Base-by-base conservation (phyloP, 2,329 filamentous ascomycete species). In the Cordyceps tenuipes region DNA sequence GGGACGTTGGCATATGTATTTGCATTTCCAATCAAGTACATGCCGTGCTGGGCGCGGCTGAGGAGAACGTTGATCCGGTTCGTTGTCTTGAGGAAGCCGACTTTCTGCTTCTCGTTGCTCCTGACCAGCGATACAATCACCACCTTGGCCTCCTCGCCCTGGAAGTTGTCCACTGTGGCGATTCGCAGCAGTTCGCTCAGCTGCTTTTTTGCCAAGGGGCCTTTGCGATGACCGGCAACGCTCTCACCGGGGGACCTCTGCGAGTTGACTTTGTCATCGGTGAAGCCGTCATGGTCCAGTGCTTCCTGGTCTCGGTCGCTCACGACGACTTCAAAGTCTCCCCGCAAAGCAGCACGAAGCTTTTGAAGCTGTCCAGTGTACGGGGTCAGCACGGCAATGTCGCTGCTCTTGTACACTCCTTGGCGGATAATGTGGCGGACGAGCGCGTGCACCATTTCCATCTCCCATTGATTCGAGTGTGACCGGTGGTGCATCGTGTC, bases 131-230 rank as follows among this genome's bases (percentile, higher is more conserved):
- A 89, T 0, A 91, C 75, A 3, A 92, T 75, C 0, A 92, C 76
- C 9, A 92, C 74, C 56, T 89, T 86, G 1, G 84, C 85, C 66
- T 92, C 88, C 67, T 92, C 88, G 0, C 88, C 89, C 65, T 92
- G 87, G 59, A 90, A 91, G 63, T 91, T 91, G 68, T 90, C 86
- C 0, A 90, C 80, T 0, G 86, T 90, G 0, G 86, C 85, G 0
- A 87, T 70, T 3, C 57, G 57, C 23, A 59, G 49, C n/a, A 59
- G 41, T 7, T 59, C 47, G 29, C 57, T 5, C 82, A 73, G 3
- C 88, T 68, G 1, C 73, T 75, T 26, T 80, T 73, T 0, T 79
- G 66, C 0, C 85, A 36, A 10, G 6, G 34, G 3, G 2, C 34
- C 34, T 4, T 36, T 36, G 23, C 23, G 23, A 23, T 23, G 23